Evolutionary conservation across 140 eudicot genomes (phyloP).

Genomic region (Erigeron philadelphicus): DNA sequence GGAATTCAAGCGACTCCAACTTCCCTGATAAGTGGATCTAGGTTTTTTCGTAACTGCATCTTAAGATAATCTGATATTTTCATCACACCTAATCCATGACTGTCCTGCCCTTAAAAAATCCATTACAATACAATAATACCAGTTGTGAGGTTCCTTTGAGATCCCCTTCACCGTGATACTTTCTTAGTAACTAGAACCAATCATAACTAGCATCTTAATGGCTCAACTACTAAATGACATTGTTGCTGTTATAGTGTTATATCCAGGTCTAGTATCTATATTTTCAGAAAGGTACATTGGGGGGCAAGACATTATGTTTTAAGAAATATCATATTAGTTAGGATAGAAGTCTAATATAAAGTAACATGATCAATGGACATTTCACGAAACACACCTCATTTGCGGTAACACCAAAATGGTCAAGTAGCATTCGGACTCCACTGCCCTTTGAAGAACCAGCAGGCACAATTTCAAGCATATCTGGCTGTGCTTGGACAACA

Average conservation of each 20-base stretch:
- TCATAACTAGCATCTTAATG: no score
- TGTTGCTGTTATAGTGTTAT: not conserved
- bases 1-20: no score
- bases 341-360: not conserved
- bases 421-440: slow-evolving; percentile 74
- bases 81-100: no score
- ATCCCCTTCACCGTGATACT: no score
- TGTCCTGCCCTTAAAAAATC: no score
- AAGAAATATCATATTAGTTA: not conserved
- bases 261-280: not conserved
- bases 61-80: no score
- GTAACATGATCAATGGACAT: not conserved
- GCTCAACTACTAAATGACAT: not conserved
- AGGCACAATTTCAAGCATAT: slow-evolving; percentile 91
- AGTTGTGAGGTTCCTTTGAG: no score
- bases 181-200: no score
- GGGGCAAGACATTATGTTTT: not conserved
- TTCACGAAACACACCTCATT: slow-evolving; percentile 45
- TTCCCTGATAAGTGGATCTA: no score
- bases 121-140: no score
- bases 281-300: not conserved
- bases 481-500: slow-evolving; percentile 80
- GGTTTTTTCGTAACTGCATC: no score
- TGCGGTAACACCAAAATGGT: slow-evolving; percentile 68
- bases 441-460: slow-evolving; percentile 78